Base-by-base conservation (phyloP, 495 filamentous ascomycete genomes). In the Tricharina praecox region DNA sequence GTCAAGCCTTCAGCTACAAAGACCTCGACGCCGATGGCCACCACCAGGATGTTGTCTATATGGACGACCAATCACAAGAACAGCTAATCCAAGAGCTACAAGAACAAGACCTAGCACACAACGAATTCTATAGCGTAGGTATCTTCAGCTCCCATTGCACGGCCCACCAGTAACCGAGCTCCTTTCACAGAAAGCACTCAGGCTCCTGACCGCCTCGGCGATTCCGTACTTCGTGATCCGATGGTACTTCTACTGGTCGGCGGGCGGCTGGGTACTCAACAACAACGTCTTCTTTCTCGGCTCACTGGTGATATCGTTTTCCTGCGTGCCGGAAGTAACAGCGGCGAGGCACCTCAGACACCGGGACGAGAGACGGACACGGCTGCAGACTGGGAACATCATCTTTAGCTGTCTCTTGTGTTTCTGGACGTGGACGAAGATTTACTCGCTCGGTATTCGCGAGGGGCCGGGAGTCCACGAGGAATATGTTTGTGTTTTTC, bases 61-160 rank as follows among this genome's bases (percentile, higher is more conserved):
- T 43, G 20, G 40, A 43, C 23, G 40, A 43, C 3, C 8, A 24
- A 13, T 26, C 19, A 1, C 40, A 43, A 43, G 40, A 43, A 13
- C 20, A 43, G 24, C 23, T 43, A 24, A 43, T 43, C 19, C 19
- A 13, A 11, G 20, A 43, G 9, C 40, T 43, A 1, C 40, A 26
- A 26, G 9, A 11, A 2, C 21, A 43, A 26, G 40, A 43, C 23
- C 3, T 43, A 8, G 13, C 24, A 8, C 40, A 23, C 3, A 43
- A 43, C 40, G 20, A 43, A 43, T 43, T 43, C 40, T 43, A 43
- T 23, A 25, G 40, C 23, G 34, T 37, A 4, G 13, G 7, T 32
- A 7, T 32, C 28, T 32, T 13, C 28, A 7, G n/a, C 28, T 32
- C 13, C 28, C 28, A 7, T 13, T 13, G 28, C 28, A 7, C 28